Conservation (phyloP, 2,329 filamentous ascomycete species). For the Colletotrichum sp. region DNA sequence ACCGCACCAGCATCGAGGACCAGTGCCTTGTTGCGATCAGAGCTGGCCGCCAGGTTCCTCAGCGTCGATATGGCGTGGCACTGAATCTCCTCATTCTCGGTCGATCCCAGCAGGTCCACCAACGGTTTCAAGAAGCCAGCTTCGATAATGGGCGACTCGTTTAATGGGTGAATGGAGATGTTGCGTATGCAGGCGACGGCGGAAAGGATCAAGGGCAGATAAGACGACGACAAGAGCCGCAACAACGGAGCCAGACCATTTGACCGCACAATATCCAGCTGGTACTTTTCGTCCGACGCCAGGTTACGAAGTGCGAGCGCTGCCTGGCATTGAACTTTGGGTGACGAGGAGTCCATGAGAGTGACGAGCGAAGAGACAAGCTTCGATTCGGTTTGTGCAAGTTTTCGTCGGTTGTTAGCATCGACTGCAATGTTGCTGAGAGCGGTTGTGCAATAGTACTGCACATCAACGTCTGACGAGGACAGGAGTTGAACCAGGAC, state of each 20-base stretch:
- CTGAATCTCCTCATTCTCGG: conserved; percentile 98
- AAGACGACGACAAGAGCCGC: conserved; percentile 90
- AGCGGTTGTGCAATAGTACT: conserved; percentile 99
- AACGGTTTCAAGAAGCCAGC: conserved; percentile 93
- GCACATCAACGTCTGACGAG: conserved; percentile 93
- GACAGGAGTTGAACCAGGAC: conserved; percentile 94
- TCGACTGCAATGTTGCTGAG: conserved; percentile 99
- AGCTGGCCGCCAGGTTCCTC: conserved; percentile 93
- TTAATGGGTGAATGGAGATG: conserved; percentile 96
- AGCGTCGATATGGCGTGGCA: conserved; percentile 98
- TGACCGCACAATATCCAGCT: conserved; percentile 93
- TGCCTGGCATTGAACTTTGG: conserved; percentile 97
- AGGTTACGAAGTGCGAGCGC: conserved; percentile 92
- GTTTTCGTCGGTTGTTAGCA: conserved; percentile 84
- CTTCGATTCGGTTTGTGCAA: conserved; percentile 88
- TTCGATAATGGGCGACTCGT: conserved; percentile 98
- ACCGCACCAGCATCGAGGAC: conserved; percentile 96
- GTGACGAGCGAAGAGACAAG: conserved; percentile 94
- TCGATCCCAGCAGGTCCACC: conserved; percentile 91
- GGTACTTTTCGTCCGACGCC: conserved; percentile 97
- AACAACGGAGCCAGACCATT: conserved; percentile 85
- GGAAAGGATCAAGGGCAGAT: conserved; percentile 92
- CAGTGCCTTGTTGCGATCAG: conserved; percentile 97
- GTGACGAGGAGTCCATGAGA: conserved; percentile 95
- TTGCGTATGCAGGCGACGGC: conserved; percentile 98